Evolutionary conservation across 768 basidiomycete species (phyloP).

Genomic region (Agrocybe chaxingu): DNA sequence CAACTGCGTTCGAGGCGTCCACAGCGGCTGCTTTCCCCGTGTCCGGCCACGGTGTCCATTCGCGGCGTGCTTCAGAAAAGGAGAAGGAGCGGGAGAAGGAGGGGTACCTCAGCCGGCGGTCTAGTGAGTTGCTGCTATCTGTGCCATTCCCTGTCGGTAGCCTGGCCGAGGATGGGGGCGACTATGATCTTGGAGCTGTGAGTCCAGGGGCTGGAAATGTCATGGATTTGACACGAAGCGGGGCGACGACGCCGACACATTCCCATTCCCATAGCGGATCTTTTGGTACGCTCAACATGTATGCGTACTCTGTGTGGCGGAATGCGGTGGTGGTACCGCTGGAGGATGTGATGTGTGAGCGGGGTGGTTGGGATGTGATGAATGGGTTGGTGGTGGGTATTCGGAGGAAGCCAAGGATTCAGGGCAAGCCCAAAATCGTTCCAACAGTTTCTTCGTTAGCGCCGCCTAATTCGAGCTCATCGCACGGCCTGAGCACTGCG

Average conservation of each 20-base stretch:
- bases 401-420: constrained; percentile 56
- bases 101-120: constrained; percentile 33
- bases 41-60: constrained; percentile 76
- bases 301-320: constrained; percentile 47
- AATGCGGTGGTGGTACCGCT: constrained; percentile 52
- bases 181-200: constrained; percentile 29
- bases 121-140: constrained; percentile 37
- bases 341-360: constrained; percentile 61
- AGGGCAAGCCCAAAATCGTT: constrained; percentile 23
- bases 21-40: constrained; percentile 56
- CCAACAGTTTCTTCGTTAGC: neutral
- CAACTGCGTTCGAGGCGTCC: constrained; percentile 44
- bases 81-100: constrained; percentile 24
- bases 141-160: constrained; percentile 35
- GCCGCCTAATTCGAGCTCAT: constrained; percentile 8
- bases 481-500: constrained; percentile 53
- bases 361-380: constrained; percentile 75
- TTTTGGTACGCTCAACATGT: too few species aligned
- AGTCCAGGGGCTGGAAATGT: constrained; percentile 8
- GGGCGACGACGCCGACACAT: constrained; percentile 32
- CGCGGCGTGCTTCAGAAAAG: constrained; percentile 71
- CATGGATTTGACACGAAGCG: constrained; percentile 17
- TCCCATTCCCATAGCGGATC: constrained; percentile 7
- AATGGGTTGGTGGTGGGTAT: constrained; percentile 63
- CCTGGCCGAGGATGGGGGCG: constrained; percentile 28